A percentile compares a stretch with the other conserved stretches of the same genome.
Evolutionary conservation across 495 filamentous ascomycete genomes (phyloP).

Genomic region (Annulohypoxylon nitens): DNA sequence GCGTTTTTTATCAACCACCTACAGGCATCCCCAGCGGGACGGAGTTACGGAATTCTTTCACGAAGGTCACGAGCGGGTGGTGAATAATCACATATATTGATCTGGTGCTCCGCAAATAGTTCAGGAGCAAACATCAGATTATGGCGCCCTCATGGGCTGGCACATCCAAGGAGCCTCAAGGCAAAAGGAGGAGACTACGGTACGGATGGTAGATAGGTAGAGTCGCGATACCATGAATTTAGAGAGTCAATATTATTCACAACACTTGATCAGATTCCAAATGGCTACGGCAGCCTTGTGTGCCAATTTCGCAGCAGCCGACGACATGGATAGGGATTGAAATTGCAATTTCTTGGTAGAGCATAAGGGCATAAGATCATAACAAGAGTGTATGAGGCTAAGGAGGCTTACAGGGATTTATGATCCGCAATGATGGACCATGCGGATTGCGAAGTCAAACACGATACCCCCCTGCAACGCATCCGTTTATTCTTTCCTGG

Average conservation of each 20-base stretch:
- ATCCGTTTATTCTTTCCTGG: conserved; percentile 42
- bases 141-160: conserved; percentile 24
- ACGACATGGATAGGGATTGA: conserved; percentile 11
- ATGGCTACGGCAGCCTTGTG: background rate
- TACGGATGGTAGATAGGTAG: conserved; percentile 15
- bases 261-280: conserved; percentile 2
- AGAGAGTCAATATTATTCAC: conserved; percentile 19
- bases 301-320: conserved; percentile 7
- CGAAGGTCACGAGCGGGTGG: conserved; percentile 21
- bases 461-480: conserved; percentile 43
- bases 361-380: background rate
- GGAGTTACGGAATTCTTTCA: conserved; percentile 38
- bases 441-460: conserved; percentile 30
- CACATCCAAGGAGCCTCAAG: conserved; percentile 21
- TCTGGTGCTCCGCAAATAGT: conserved; percentile 32
- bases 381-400: conserved; percentile 20
- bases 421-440: conserved; percentile 36
- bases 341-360: conserved; percentile 4
- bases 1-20: conserved; percentile 15
- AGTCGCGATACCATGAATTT: conserved; percentile 25
- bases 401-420: conserved; percentile 21
- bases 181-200: conserved; percentile 20
- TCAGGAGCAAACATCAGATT: conserved; percentile 21
- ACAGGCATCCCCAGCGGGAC: conserved; percentile 30
- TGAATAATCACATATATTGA: conserved; percentile 14